Evolutionary conservation across 106 monocot species (phyloP).

Genomic region (Narthecium ossifragum): DNA sequence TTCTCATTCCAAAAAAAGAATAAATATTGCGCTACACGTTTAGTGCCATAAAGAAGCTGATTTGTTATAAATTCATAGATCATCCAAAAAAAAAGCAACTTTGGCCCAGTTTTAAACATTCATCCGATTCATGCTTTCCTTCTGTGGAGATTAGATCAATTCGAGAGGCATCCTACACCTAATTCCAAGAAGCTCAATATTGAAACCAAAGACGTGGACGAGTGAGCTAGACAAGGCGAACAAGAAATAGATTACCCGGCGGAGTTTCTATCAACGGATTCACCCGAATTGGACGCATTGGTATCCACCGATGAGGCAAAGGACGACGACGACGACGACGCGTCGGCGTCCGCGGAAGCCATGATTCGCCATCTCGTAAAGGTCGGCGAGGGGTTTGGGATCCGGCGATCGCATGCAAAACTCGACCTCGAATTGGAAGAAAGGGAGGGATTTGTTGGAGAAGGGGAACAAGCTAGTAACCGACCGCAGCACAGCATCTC

Average conservation of each 20-base stretch:
- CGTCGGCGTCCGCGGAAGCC: slow-evolving; percentile 21
- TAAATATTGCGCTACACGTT: too few species aligned
- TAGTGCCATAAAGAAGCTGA: too few species aligned
- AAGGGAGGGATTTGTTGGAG: neutral
- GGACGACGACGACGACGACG: slow-evolving; percentile 7
- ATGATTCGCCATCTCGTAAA: slow-evolving; percentile 8
- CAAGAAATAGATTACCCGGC: slow-evolving; percentile 18
- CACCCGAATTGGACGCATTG: slow-evolving; percentile 5
- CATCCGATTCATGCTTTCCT: too few species aligned
- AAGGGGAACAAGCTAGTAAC: slow-evolving; percentile 20
- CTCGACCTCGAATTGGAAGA: slow-evolving; percentile 1
- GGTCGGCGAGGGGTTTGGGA: neutral
- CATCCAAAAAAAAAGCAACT: too few species aligned
- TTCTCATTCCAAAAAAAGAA: neutral
- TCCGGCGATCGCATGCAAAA: neutral
- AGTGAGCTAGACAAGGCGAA: too few species aligned
- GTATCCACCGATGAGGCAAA: neutral
- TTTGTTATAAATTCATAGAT: too few species aligned
- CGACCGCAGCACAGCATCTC: slow-evolving; percentile 48
- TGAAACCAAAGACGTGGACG: too few species aligned
- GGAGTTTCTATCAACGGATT: slow-evolving; percentile 29
- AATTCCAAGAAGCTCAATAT: too few species aligned
- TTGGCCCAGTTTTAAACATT: too few species aligned
- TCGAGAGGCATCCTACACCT: too few species aligned
- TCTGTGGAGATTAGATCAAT: too few species aligned